Conservation (phyloP, 2,329 filamentous ascomycete species). For the Trichoderma afroharzianum region DNA sequence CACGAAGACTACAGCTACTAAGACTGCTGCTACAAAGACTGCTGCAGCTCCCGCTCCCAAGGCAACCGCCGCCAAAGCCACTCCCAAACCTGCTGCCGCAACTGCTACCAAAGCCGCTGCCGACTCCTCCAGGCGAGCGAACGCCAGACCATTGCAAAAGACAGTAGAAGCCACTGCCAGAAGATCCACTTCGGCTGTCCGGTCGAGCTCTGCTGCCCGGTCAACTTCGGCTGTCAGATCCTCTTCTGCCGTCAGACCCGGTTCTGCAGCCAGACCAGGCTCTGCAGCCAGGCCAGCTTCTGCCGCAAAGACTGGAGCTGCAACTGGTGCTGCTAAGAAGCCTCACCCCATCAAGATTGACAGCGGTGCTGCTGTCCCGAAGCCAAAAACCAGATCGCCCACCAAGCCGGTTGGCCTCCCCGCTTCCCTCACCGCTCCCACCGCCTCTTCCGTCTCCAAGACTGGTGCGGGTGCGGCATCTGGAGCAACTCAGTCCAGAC, state of each 20-base stretch:
- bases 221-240: slow-evolving; percentile 28
- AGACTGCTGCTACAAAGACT: slow-evolving; percentile 25
- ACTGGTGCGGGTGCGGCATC: slow-evolving; percentile 23
- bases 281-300: slow-evolving; percentile 27
- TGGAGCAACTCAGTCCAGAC: slow-evolving; percentile 19
- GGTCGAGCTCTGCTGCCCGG: slow-evolving; percentile 26
- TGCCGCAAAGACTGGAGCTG: slow-evolving; percentile 29
- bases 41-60: not conserved
- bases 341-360: slow-evolving; percentile 41
- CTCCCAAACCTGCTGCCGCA: slow-evolving; percentile 24
- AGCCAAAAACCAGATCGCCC: slow-evolving; percentile 61
- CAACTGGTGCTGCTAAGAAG: slow-evolving; percentile 38
- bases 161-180: slow-evolving; percentile 27
- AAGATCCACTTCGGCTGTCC: slow-evolving; percentile 29
- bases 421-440: slow-evolving; percentile 61
- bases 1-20: not conserved
- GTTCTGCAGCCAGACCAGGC: slow-evolving; percentile 26
- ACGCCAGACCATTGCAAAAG: slow-evolving; percentile 31
- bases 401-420: slow-evolving; percentile 66
- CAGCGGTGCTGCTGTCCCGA: slow-evolving; percentile 44
- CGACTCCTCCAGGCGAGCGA: slow-evolving; percentile 24
- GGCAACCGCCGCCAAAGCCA: slow-evolving; percentile 18
- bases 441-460: slow-evolving; percentile 65
- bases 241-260: slow-evolving; percentile 17
- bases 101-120: slow-evolving; percentile 24